phyloP scores from a whole-genome alignment of 148 eudicot genomes.

The Vaccinium vitisidaea region DNA sequence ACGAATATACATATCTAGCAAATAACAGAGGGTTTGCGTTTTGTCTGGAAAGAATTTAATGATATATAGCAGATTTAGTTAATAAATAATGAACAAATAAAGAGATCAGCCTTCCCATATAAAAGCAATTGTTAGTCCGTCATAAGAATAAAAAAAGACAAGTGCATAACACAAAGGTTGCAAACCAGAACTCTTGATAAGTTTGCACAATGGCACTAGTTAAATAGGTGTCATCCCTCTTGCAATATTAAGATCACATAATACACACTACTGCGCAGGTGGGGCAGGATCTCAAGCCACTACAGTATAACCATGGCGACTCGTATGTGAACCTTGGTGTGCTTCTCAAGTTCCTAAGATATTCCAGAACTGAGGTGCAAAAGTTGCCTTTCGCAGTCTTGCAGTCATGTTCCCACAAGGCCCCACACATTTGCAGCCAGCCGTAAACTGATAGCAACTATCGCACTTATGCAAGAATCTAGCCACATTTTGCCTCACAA shows the following conservation, averaged over 20 bases:
- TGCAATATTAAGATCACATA: not conserved
- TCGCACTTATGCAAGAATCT: not conserved
- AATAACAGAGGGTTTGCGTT: not conserved
- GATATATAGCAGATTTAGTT: not conserved
- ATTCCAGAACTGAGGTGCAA: not conserved
- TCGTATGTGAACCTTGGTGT: not conserved
- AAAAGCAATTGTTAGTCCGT: not conserved
- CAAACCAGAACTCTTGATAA: not conserved
- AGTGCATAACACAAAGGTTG: not conserved
- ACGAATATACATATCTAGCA: not conserved
- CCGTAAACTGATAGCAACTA: not conserved
- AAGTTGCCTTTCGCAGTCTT: not conserved
- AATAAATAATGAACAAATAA: not conserved
- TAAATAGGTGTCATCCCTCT: not conserved
- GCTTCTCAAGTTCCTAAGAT: not conserved
- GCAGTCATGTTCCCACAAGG: not conserved
- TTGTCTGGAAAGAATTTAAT: not conserved
- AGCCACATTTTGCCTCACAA: not conserved
- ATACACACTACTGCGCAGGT: not conserved
- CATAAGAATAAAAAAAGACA: not conserved
- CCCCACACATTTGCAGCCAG: not conserved
- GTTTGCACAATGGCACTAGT: not conserved
- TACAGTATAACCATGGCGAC: not conserved
- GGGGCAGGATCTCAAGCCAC: not conserved
- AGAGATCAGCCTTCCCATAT: slow-evolving; percentile 1